These are phyloP conservation scores for Citrus sp. DNA, from an alignment of 345 rosid genomes.

Conservation along the genomic window DNA sequence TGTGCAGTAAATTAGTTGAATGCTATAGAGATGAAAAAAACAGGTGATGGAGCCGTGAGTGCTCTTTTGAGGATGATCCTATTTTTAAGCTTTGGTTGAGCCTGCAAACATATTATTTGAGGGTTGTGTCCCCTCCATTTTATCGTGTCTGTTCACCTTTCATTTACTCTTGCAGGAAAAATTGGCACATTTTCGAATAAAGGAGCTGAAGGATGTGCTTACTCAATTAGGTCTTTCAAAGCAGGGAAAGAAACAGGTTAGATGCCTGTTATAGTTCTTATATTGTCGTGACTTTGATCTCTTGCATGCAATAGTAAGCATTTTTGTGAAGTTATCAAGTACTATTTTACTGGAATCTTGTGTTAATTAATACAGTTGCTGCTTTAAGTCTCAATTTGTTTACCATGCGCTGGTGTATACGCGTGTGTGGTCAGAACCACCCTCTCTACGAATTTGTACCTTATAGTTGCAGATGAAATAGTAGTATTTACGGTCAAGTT, in stretches of 20 bases:
- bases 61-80: neutral
- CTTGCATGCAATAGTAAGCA: neutral
- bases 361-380: neutral
- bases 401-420: neutral
- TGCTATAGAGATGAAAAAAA: neutral
- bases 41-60: neutral
- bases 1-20: neutral
- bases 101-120: neutral
- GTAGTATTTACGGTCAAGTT: neutral
- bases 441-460: neutral
- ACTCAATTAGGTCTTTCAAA: conserved; percentile 84
- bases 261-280: neutral
- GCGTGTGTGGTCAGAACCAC: neutral
- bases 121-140: neutral
- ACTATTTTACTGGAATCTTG: neutral
- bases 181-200: conserved; percentile 77
- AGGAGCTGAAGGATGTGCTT: conserved; percentile 97
- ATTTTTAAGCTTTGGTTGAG: neutral
- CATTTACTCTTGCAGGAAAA: conserved; percentile 53
- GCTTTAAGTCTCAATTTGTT: neutral
- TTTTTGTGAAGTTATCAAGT: neutral
- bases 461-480: neutral
- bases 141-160: neutral
- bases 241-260: conserved; percentile 97
- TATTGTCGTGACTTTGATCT: neutral